Evolutionary conservation across 805 yeast species (phyloP).

Genomic region (Naumovozyma dairenensis): DNA sequence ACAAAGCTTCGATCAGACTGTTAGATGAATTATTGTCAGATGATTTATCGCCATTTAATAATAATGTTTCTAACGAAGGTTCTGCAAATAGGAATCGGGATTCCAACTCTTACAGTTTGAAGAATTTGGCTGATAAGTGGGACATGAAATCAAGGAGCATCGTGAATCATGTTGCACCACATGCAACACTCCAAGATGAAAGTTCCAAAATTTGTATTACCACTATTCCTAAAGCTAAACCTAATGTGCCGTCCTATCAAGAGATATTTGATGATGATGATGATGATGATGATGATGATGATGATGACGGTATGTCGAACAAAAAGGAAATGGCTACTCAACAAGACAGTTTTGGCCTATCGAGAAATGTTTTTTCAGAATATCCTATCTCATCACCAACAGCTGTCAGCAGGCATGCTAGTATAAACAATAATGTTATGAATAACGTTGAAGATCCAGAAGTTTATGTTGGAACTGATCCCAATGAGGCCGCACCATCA

Average conservation of each 20-base stretch:
- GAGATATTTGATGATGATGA: too few relatives aligned
- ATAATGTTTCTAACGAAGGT: too few relatives aligned
- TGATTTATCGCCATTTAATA: slow-evolving; percentile 6
- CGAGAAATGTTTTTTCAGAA: slow-evolving; percentile 3
- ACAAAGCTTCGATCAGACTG: too few relatives aligned
- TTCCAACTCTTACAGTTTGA: too few relatives aligned
- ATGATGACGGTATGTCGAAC: neutral
- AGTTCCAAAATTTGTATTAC: neutral
- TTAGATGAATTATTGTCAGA: slow-evolving; percentile 13
- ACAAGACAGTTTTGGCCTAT: neutral
- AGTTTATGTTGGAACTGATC: neutral
- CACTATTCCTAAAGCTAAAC: neutral
- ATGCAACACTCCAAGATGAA: neutral
- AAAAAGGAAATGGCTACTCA: neutral
- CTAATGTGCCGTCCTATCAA: too few relatives aligned
- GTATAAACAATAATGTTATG: neutral
- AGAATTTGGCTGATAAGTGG: neutral
- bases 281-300: too few relatives aligned
- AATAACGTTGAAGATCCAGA: neutral
- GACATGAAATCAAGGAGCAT: too few relatives aligned
- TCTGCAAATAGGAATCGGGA: too few relatives aligned
- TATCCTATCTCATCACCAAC: slow-evolving; percentile 13
- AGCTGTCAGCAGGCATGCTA: neutral
- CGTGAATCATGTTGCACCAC: too few relatives aligned
- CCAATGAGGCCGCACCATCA: neutral